Evolutionary conservation across 352 stramenopile species (phyloP), one percentile per base, ranked within the genome.

Genomic region (Globisporangium splendens): DNA sequence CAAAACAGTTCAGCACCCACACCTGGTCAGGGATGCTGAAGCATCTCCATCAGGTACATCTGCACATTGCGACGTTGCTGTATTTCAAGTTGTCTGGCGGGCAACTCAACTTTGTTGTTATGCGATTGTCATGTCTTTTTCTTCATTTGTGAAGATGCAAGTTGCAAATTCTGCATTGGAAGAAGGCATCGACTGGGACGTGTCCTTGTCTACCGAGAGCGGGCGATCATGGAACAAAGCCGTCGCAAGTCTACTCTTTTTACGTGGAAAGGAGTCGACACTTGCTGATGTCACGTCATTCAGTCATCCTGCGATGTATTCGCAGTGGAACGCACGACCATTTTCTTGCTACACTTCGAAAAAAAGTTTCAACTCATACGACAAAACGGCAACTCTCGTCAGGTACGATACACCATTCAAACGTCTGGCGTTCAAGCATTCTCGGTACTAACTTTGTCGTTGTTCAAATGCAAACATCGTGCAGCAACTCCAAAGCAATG

Each of bases 21-120:
- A 77, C 73, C n/a, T 92, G 83, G 83, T 44, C 60, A n/a, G 83
- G 80, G 1, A 63, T 92, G n/a, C 64, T 90, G 39, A 89, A 89
- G 56, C 72, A 88, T 54, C 63, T 92, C 38, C 77, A 85, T 49
- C 79, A 90, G 69, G 79, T 86, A 53, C 43, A 62, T 46, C 28
- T 35, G 28, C 28, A 35, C 28, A 35, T 10, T 35, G 28, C 28
- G 5, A 35, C 10, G 28, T 10, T 35, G 28, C 28, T 35, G 28
- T 35, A 35, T 6, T 10, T 35, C 28, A 35, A 35, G 28, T 8
- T 35, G 3, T 11, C 2, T 35, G 28, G 28, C 3, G 10, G 28
- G 5, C 3, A 35, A 35, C 28, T 35, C 5, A 35, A 35, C 28
- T 8, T 35, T 35, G 7, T 8, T 35, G 28, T 10, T 35, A 35